Evolutionary conservation across 2,329 filamentous ascomycete species (phyloP).

Genomic region (Cladosporium sp.): DNA sequence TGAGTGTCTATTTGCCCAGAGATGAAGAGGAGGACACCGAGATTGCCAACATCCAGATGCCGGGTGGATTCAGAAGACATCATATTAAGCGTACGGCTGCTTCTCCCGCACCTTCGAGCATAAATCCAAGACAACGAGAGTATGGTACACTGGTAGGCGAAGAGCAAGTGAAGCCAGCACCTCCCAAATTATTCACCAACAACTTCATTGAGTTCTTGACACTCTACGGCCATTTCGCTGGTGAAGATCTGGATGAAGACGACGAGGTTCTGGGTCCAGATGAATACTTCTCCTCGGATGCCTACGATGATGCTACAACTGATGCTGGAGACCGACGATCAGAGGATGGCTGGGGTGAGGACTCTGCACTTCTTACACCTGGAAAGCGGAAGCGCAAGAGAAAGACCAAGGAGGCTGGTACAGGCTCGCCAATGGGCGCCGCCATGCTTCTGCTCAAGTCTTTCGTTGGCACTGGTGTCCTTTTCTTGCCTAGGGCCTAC

Average conservation of each 20-base stretch:
- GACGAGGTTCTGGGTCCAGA: slow-evolving; percentile 83
- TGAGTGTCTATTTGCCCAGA: slow-evolving; percentile 79
- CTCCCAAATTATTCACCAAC: slow-evolving; percentile 67
- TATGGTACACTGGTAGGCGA: slow-evolving; percentile 22
- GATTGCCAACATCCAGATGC: slow-evolving; percentile 86
- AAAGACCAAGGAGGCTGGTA: slow-evolving; percentile 71
- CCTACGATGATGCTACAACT: slow-evolving; percentile 52
- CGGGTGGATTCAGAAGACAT: slow-evolving; percentile 88
- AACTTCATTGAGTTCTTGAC: slow-evolving; percentile 96
- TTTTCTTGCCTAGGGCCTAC: slow-evolving; percentile 89
- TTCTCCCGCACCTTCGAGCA: slow-evolving; percentile 45
- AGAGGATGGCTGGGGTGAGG: slow-evolving; percentile 74
- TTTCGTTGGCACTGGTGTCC: slow-evolving; percentile 92
- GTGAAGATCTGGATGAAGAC: slow-evolving; percentile 93
- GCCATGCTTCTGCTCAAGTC: slow-evolving; percentile 88
- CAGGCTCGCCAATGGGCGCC: slow-evolving; percentile 73
- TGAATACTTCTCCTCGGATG: slow-evolving; percentile 84
- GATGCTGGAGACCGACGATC: slow-evolving; percentile 45
- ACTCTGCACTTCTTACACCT: slow-evolving; percentile 72
- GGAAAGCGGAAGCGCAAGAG: slow-evolving; percentile 68
- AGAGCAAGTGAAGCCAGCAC: slow-evolving; percentile 9
- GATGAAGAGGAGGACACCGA: slow-evolving; percentile 74
- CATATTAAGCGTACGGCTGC: slow-evolving; percentile 74
- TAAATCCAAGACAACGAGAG: slow-evolving; percentile 32
- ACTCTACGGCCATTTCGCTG: slow-evolving; percentile 94